These are phyloP conservation scores for Jatropha curcas DNA, from an alignment of 345 rosid genomes.

Conservation along the genomic window DNA sequence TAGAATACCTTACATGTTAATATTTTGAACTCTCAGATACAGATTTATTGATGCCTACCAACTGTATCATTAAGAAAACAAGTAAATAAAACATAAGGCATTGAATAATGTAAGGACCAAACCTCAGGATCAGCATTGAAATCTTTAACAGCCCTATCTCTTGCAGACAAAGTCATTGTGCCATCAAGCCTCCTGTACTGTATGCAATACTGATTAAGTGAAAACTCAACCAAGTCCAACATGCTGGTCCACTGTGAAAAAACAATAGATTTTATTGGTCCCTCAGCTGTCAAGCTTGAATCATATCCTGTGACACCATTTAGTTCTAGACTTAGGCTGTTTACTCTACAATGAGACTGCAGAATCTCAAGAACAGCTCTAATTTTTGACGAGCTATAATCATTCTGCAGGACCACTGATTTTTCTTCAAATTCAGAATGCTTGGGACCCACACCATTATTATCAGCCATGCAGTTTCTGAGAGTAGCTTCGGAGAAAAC, in stretches of 20 bases:
- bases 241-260: conserved; percentile 97
- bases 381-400: conserved; percentile 75
- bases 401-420: conserved; percentile 46
- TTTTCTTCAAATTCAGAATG: conserved; percentile 39
- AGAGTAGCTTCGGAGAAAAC: conserved; percentile 80
- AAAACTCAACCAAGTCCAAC: conserved; percentile 73
- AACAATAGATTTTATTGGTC: conserved; percentile 71
- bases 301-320: conserved; percentile 27
- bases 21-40: not conserved
- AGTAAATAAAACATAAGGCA: not conserved
- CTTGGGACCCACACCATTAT: conserved; percentile 39
- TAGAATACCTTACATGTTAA: not conserved
- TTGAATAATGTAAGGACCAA: conserved; percentile 11
- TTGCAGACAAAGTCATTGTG: conserved; percentile 68
- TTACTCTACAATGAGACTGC: conserved; percentile 40
- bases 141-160: conserved; percentile 87
- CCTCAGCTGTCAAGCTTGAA: conserved; percentile 35
- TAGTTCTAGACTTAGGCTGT: conserved; percentile 35
- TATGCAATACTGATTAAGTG: conserved; percentile 50
- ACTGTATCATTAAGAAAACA: not conserved
- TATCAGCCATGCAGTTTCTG: conserved; percentile 46
- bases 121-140: conserved; percentile 82
- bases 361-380: conserved; percentile 70
- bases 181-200: conserved; percentile 89
- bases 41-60: not conserved